A percentile compares a stretch with the other conserved stretches of the same genome.
These are phyloP conservation scores for Detonula confervacea DNA, from an alignment of 352 stramenopile species.

Conservation along the genomic window DNA sequence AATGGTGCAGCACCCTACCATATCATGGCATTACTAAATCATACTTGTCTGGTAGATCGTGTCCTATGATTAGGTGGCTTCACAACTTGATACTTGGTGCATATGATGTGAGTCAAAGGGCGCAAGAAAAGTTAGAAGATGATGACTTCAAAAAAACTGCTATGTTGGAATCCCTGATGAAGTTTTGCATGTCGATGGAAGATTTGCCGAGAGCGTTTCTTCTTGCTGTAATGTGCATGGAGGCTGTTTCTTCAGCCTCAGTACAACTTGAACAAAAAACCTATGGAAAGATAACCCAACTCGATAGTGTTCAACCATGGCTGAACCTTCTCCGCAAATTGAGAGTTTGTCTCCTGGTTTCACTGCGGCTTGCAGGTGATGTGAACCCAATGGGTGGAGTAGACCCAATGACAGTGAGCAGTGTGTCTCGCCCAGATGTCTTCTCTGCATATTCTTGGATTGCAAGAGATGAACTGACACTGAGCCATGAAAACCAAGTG, in stretches of 20 bases:
- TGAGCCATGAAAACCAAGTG: slow-evolving; percentile 69
- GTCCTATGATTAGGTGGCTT: slow-evolving; percentile 69
- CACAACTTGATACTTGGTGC: slow-evolving; percentile 56
- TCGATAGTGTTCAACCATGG: slow-evolving; percentile 58
- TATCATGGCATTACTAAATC: slow-evolving; percentile 58
- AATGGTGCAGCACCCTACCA: slow-evolving; percentile 74
- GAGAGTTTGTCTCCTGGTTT: slow-evolving; percentile 72
- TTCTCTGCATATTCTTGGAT: slow-evolving; percentile 80
- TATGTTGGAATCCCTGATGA: slow-evolving; percentile 56
- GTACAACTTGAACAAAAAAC: slow-evolving; percentile 70
- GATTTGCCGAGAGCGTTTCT: slow-evolving; percentile 77
- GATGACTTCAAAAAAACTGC: slow-evolving; percentile 18
- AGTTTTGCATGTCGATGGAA: slow-evolving; percentile 69
- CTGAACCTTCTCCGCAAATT: slow-evolving; percentile 71
- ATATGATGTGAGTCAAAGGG: slow-evolving; percentile 44
- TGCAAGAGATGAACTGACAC: slow-evolving; percentile 70
- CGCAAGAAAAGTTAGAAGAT: slow-evolving; percentile 12
- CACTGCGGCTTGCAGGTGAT: slow-evolving; percentile 60
- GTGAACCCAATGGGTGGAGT: slow-evolving; percentile 56
- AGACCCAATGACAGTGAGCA: slow-evolving; percentile 67
- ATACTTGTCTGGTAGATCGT: slow-evolving; percentile 56
- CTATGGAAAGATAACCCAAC: slow-evolving; percentile 61
- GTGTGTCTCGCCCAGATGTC: slow-evolving; percentile 53
- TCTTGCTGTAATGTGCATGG: slow-evolving; percentile 64
- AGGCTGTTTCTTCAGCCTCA: slow-evolving; percentile 61